Conservation (phyloP, 1,284 basidiomycete genomes). For the Thecaphora thlaspeos region DNA sequence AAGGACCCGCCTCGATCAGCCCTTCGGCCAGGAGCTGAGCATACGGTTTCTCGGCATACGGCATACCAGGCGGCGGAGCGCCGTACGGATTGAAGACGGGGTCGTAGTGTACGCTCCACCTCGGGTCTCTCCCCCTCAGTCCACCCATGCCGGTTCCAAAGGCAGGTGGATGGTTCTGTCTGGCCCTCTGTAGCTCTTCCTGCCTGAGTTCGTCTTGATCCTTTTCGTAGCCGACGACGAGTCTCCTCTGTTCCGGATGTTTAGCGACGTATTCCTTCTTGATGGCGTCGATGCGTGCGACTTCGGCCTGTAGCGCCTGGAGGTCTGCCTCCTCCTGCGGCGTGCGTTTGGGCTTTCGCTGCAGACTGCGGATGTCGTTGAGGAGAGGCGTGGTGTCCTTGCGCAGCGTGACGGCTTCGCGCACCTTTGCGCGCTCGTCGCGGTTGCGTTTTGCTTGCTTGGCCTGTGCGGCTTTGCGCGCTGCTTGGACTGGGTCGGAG, state of each 20-base stretch:
- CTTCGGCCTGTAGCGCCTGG: slow-evolving; percentile 26
- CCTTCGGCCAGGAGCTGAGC: slow-evolving; percentile 27
- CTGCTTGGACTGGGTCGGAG: slow-evolving; percentile 55
- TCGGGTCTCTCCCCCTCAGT: slow-evolving; percentile 13
- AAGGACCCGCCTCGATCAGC: slow-evolving; percentile 1
- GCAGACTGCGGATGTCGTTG: slow-evolving; percentile 35
- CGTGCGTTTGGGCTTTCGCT: slow-evolving; percentile 15
- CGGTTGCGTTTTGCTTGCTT: slow-evolving; percentile 51
- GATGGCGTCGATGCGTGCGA: slow-evolving; percentile 31
- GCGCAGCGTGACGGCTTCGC: slow-evolving; percentile 32
- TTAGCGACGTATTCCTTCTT: slow-evolving; percentile 67
- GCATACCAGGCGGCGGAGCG: slow-evolving; percentile 94
- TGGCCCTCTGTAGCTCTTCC: slow-evolving; percentile 15
- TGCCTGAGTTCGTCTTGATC: slow-evolving; percentile 4
- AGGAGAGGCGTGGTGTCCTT: slow-evolving; percentile 29
- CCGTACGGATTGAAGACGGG: slow-evolving; percentile 89
- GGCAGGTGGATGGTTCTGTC: too few species aligned
- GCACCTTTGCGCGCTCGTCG: slow-evolving; percentile 42
- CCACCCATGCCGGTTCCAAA: slow-evolving; percentile 13
- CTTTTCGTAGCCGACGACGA: slow-evolving; percentile 65
- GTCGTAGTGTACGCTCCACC: slow-evolving; percentile 84
- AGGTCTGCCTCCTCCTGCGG: slow-evolving; percentile 27
- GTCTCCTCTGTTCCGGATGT: slow-evolving; percentile 79
- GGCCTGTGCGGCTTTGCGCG: slow-evolving; percentile 52
- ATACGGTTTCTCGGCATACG: slow-evolving; percentile 69